phyloP scores from a whole-genome alignment of 495 filamentous ascomycete species.

The Tuber calosporum region DNA sequence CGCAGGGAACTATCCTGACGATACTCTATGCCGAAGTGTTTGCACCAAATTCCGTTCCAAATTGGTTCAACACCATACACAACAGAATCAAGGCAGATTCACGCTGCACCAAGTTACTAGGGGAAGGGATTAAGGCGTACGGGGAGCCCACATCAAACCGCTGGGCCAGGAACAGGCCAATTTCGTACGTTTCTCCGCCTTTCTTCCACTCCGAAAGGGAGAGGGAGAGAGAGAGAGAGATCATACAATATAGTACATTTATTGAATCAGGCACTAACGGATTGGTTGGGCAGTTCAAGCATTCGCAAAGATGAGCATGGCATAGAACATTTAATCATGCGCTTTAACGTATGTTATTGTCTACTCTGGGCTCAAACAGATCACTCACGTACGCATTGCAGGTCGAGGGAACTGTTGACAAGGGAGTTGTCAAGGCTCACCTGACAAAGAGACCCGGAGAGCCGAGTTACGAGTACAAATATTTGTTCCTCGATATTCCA shows the following conservation, averaged over 20 bases:
- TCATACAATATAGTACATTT: background rate
- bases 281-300: conserved; percentile 49
- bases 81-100: conserved; percentile 67
- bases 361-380: background rate
- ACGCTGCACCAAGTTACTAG: conserved; percentile 65
- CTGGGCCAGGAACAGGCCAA: conserved; percentile 77
- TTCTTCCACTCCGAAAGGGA: background rate
- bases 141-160: conserved; percentile 75
- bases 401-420: conserved; percentile 74
- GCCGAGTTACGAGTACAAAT: conserved; percentile 68
- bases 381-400: conserved; percentile 38
- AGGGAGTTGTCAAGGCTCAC: conserved; percentile 68
- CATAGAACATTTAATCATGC: conserved; percentile 74
- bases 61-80: conserved; percentile 82
- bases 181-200: conserved; percentile 55
- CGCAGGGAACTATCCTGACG: conserved; percentile 64
- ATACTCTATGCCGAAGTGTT: conserved; percentile 82
- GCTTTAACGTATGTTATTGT: conserved; percentile 63
- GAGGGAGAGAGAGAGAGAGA: background rate
- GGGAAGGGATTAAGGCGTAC: conserved; percentile 69
- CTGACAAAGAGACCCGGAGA: conserved; percentile 60
- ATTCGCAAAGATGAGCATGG: conserved; percentile 63
- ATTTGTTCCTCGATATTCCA: conserved; percentile 70
- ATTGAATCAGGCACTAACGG: conserved; percentile 1
- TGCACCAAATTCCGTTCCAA: conserved; percentile 72